Conservation (phyloP, 108 stramenopile species). For the Cyclotella sp. region DNA sequence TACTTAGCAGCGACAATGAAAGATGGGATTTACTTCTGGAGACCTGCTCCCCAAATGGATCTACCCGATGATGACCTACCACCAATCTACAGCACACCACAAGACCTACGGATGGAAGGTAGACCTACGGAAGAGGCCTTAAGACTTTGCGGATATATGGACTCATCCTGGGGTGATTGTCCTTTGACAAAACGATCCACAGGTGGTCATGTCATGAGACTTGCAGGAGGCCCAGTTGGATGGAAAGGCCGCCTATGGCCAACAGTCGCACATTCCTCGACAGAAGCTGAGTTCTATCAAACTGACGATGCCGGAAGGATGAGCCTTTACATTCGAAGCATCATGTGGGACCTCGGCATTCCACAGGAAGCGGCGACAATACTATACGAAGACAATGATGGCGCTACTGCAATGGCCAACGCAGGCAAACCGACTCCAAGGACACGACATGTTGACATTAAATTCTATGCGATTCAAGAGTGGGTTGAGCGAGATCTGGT, state of each 20-base stretch:
- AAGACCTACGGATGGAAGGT: neutral
- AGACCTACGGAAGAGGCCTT: neutral
- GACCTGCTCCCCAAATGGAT: neutral
- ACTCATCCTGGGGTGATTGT: neutral
- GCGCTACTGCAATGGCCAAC: no score
- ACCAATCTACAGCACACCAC: neutral
- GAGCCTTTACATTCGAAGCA: neutral
- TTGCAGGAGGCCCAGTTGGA: neutral
- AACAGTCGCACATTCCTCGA: neutral
- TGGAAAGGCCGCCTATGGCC: neutral
- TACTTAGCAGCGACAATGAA: neutral
- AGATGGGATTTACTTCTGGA: constrained; percentile 15
- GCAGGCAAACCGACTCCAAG: constrained; percentile 6
- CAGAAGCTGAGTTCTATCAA: neutral
- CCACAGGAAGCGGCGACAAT: no score
- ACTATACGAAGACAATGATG: no score
- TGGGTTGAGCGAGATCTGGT: constrained; percentile 14
- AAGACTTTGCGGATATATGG: neutral
- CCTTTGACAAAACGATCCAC: neutral
- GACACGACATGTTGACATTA: constrained; percentile 10
- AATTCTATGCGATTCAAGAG: neutral
- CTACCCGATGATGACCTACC: neutral
- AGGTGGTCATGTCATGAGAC: neutral
- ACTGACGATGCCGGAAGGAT: neutral
- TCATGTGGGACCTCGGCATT: no score